A percentile compares a stretch with the other conserved stretches of the same genome.
These are phyloP conservation scores for Diaporthe eres DNA, from an alignment of 2,329 filamentous ascomycete species.

Conservation along the genomic window DNA sequence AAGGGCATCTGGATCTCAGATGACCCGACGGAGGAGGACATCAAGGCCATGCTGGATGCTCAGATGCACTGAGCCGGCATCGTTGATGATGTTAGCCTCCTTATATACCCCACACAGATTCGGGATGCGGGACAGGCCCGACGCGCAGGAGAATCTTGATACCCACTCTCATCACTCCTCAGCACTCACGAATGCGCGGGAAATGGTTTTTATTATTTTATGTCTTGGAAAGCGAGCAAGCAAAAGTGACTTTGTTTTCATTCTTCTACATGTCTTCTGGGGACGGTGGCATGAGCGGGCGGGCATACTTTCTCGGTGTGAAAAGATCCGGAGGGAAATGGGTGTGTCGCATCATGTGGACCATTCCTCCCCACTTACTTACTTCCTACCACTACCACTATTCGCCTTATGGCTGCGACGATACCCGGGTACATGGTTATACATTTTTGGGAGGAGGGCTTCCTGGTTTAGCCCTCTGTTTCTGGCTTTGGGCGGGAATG, in stretches of 20 bases:
- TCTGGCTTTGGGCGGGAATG: conserved; percentile 9
- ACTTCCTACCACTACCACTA: conserved; percentile 27
- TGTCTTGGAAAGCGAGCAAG: conserved; percentile 30
- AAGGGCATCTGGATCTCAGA: conserved; percentile 87
- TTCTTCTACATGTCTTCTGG: conserved; percentile 14
- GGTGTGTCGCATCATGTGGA: conserved; percentile 19
- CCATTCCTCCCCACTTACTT: background rate
- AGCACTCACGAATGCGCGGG: conserved; percentile 4
- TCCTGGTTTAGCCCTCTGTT: background rate
- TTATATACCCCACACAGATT: background rate
- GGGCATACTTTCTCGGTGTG: conserved; percentile 15
- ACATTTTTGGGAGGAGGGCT: conserved; percentile 1
- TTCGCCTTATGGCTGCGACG: conserved; percentile 36
- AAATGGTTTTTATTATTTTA: conserved; percentile 3
- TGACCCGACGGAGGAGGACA: conserved; percentile 74
- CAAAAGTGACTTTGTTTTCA: conserved; percentile 2
- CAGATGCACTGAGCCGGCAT: conserved; percentile 31
- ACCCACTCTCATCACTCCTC: conserved; percentile 22
- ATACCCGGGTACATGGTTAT: conserved; percentile 38
- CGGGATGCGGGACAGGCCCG: conserved; percentile 28
- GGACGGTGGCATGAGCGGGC: conserved; percentile 14
- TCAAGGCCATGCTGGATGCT: conserved; percentile 70
- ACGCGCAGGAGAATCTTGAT: conserved; percentile 13
- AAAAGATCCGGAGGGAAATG: background rate
- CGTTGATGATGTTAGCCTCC: background rate